Evolutionary conservation across 768 basidiomycete species (phyloP).

Genomic region (Amanita rimosa): DNA sequence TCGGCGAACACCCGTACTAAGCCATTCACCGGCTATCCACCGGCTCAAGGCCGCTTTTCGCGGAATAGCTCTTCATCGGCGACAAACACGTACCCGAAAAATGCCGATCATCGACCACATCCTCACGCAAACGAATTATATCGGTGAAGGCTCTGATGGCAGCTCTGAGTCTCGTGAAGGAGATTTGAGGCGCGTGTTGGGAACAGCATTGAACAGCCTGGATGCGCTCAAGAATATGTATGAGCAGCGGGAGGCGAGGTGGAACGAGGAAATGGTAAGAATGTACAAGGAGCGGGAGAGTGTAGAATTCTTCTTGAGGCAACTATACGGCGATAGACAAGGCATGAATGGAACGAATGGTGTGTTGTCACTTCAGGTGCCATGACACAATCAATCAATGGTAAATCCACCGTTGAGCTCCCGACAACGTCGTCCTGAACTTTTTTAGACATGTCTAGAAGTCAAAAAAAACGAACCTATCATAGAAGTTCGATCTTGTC

Average conservation of each 20-base stretch:
- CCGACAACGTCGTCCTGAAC: no score
- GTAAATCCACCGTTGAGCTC: background rate
- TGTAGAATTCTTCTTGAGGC: constrained; percentile 53
- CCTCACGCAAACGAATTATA: constrained; percentile 28
- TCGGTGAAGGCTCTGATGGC: constrained; percentile 45
- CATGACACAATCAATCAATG: background rate
- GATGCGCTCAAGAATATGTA: constrained; percentile 53
- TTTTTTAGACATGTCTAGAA: no score
- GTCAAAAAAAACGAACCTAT: no score
- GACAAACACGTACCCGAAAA: constrained; percentile 29
- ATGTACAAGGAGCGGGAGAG: constrained; percentile 56
- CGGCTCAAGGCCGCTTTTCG: constrained; percentile 48
- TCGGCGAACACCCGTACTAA: constrained; percentile 39
- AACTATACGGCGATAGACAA: constrained; percentile 38
- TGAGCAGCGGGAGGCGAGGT: constrained; percentile 55
- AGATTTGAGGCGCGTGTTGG: constrained; percentile 58
- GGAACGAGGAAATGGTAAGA: constrained; percentile 59
- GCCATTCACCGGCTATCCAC: constrained; percentile 35
- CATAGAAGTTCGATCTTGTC: no score
- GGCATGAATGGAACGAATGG: background rate
- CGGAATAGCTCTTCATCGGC: constrained; percentile 45
- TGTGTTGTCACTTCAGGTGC: background rate
- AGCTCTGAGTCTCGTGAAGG: constrained; percentile 44
- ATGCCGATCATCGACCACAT: constrained; percentile 38
- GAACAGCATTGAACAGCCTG: constrained; percentile 57